These are phyloP conservation scores for Protea cynaroides DNA, from an alignment of 164 flowering plant genomes.

Conservation along the genomic window DNA sequence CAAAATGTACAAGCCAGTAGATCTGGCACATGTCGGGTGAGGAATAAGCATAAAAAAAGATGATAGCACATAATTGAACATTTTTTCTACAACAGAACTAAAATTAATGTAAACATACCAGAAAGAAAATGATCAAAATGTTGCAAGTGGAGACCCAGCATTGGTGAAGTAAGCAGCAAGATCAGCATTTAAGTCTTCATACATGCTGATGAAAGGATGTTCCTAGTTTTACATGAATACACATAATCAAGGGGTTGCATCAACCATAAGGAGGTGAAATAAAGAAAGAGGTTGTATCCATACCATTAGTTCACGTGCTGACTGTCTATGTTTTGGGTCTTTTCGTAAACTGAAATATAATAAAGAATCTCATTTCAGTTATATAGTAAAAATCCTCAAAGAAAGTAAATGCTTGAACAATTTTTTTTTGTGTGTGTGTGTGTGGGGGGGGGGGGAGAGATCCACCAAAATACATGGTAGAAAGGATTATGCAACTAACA, in stretches of 20 bases:
- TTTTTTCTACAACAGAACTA: too few relatives aligned
- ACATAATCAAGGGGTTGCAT: constrained; percentile 1
- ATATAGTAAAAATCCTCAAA: not conserved
- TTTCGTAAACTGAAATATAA: constrained; percentile 61
- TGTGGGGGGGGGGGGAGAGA: too few relatives aligned
- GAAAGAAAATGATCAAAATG: constrained; percentile 28
- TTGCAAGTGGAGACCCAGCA: constrained; percentile 87
- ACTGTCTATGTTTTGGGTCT: constrained; percentile 55
- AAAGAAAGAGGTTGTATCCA: not conserved
- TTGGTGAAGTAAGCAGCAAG: constrained; percentile 72
- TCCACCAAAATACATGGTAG: too few relatives aligned
- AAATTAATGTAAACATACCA: constrained; percentile 10
- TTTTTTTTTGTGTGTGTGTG: too few relatives aligned
- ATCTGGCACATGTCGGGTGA: too few relatives aligned
- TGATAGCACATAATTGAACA: too few relatives aligned
- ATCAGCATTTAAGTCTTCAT: constrained; percentile 51
- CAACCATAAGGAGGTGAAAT: too few relatives aligned
- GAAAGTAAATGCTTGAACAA: too few relatives aligned
- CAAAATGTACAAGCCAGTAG: too few relatives aligned
- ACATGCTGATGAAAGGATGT: constrained; percentile 70
- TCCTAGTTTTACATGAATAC: constrained; percentile 36
- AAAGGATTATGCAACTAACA: too few relatives aligned
- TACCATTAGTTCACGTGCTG: constrained; percentile 82
- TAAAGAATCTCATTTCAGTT: constrained; percentile 11
- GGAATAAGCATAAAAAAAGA: too few relatives aligned